Evolutionary conservation across 1,139 yeast species (phyloP), one percentile per base, ranked within the genome.

Genomic region (Pichia sp.): DNA sequence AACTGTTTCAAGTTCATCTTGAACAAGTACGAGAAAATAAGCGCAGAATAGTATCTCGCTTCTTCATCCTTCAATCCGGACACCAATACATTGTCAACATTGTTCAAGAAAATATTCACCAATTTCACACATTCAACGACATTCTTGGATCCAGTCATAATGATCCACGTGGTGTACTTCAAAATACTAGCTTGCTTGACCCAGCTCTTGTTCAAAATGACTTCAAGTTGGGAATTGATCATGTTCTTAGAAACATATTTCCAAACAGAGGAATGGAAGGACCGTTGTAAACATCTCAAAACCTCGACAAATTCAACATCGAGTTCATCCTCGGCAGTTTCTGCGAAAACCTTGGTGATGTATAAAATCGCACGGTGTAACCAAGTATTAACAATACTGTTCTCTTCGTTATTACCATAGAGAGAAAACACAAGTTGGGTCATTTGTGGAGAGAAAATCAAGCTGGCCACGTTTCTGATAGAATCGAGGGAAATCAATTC

Each of bases 191-290:
- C 59, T n/a, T 66, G 54, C 17, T 52, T 46, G 4, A 78, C 59
- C 84, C 88, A 85, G 40, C 66, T 60, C 10, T 62, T 73, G 4
- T 68, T 67, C 21, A 85, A 68, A 4, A 84, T 63, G 15, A 79
- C 88, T 61, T 88, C 94, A 32, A 87, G 64, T 54, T 85, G 85
- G 0, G 95, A 70, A 54, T 85, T 83, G 14, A 86, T 53, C 36
- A 82, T 68, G 6, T 72, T 60, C 6, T 65, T 58, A 3, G 84
- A 76, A 12, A 80, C 71, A 15, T 72, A 51, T 9, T 68, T 62
- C 76, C 83, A 72, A 10, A 81, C 51, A n/a, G 70, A 59, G 33
- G 56, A 57, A 28, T 54, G 61, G 54, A 53, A 66, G 53, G 57
- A 60, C 38, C 66, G 60, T 27, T 37, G 57, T 46, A 69, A 66